A percentile compares a stretch with the other conserved stretches of the same genome.
These are phyloP conservation scores for Silene noctiflora DNA, from an alignment of 179 eudicot species.

Conservation along the genomic window DNA sequence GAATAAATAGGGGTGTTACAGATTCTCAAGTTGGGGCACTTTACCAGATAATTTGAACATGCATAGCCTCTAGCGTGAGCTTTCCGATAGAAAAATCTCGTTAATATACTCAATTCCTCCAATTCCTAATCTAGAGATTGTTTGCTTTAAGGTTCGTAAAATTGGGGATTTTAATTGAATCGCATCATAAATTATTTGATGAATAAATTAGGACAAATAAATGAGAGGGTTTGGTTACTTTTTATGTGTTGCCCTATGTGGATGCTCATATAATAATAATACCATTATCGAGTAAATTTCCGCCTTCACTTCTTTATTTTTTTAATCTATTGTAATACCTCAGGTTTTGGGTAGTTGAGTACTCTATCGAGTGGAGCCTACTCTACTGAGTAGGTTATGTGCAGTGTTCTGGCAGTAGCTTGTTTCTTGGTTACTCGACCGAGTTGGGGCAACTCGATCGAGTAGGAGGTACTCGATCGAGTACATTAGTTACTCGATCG, in stretches of 20 bases:
- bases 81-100: constrained; percentile 70
- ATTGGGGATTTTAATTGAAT: constrained; percentile 38
- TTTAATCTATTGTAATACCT: too few species aligned
- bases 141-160: constrained; percentile 32
- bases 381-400: too few species aligned
- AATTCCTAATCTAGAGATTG: constrained; percentile 63
- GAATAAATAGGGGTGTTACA: too few species aligned
- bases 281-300: too few species aligned
- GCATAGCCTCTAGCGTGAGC: constrained; percentile 82
- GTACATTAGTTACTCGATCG: too few species aligned
- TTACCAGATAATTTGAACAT: constrained; percentile 85
- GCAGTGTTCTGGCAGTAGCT: too few species aligned
- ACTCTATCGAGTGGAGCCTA: too few species aligned
- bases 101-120: constrained; percentile 64
- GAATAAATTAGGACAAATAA: constrained; percentile 51
- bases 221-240: constrained; percentile 69
- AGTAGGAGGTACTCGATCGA: too few species aligned
- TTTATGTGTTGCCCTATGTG: constrained; percentile 76
- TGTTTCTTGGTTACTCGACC: too few species aligned
- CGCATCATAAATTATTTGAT: constrained; percentile 72
- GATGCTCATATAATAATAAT: constrained; percentile 28
- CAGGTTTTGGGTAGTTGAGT: too few species aligned
- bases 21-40: constrained; percentile 77
- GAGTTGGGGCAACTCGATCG: too few species aligned
- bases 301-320: too few species aligned